Percentiles rank a stretch among this genome's conserved stretches.
These are phyloP conservation scores for Boletus sp. DNA, from an alignment of 768 basidiomycete species.

Conservation along the genomic window DNA sequence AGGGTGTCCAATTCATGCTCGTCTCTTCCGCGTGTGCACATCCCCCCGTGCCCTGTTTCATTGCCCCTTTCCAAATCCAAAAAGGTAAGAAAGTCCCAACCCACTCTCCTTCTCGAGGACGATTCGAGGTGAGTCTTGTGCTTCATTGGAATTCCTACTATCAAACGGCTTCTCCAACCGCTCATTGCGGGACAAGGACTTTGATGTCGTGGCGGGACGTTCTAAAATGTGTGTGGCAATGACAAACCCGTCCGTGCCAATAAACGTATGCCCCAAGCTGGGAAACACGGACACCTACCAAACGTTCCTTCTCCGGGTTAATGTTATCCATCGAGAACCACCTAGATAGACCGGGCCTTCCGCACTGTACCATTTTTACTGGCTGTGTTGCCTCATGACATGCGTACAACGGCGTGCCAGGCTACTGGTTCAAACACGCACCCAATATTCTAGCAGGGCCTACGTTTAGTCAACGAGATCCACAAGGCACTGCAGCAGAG, in stretches of 20 bases:
- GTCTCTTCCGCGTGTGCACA: slow-evolving; percentile 6
- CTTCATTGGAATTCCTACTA: slow-evolving; percentile 14
- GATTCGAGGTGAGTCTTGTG: not conserved
- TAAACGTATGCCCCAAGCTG: not conserved
- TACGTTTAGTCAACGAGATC: not conserved
- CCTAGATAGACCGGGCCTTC: slow-evolving; percentile 2
- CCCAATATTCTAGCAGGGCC: not conserved
- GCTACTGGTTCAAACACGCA: not conserved
- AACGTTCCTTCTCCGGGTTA: slow-evolving; percentile 5
- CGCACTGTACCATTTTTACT: not conserved
- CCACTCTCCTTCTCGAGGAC: slow-evolving; percentile 7
- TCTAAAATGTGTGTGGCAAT: slow-evolving; percentile 6
- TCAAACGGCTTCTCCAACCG: slow-evolving; percentile 3
- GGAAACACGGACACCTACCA: slow-evolving; percentile 2
- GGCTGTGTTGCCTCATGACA: slow-evolving; percentile 4
- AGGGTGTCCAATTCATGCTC: slow-evolving; percentile 2
- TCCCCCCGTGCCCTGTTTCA: slow-evolving; percentile 15
- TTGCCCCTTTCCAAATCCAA: slow-evolving; percentile 12
- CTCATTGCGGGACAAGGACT: slow-evolving; percentile 4
- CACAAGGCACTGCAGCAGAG: not conserved
- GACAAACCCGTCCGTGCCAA: slow-evolving; percentile 9
- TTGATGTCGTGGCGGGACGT: slow-evolving; percentile 6
- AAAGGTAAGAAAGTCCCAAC: slow-evolving; percentile 4
- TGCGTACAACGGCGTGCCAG: slow-evolving; percentile 5
- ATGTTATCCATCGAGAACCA: slow-evolving; percentile 12